Percentiles rank a stretch among this genome's conserved stretches.
Evolutionary conservation across 495 filamentous ascomycete species (phyloP).

Genomic region (Haplographium delicatum): DNA sequence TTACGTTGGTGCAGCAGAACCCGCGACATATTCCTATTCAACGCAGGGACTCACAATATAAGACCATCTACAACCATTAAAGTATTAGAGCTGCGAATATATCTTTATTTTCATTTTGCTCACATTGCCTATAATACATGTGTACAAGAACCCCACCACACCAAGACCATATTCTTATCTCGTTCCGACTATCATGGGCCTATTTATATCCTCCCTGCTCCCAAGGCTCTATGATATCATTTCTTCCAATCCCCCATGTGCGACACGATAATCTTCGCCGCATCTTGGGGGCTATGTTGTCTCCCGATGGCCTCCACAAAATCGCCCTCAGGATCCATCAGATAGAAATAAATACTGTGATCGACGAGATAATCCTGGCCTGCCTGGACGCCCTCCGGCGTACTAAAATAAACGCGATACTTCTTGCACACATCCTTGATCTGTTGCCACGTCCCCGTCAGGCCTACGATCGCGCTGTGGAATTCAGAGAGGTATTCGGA

Average conservation of each 20-base stretch:
- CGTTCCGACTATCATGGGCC: no score
- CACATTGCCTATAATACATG: no score
- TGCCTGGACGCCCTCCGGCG: conserved; percentile 76
- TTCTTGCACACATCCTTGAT: conserved; percentile 88
- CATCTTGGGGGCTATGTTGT: conserved; percentile 85
- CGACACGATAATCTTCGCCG: conserved; percentile 73
- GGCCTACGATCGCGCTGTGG: conserved; percentile 77
- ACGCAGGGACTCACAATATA: no score
- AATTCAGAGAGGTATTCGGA: conserved; percentile 86
- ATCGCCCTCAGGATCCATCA: conserved; percentile 98
- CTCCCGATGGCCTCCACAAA: conserved; percentile 96
- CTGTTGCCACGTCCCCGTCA: conserved; percentile 91
- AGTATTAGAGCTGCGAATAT: no score
- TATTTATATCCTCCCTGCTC: no score
- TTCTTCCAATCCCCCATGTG: conserved; percentile 75
- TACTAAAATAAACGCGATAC: conserved; percentile 96
- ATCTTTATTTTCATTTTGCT: no score
- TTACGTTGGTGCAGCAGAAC: no score
- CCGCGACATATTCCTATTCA: no score
- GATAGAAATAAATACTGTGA: conserved; percentile 98
- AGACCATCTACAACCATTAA: no score
- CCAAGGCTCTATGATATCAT: neutral
- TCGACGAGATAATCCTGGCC: conserved; percentile 97
- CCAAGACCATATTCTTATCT: no score
- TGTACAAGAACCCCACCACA: no score